phyloP scores from a whole-genome alignment of 305 asterid genomes.

The Fraxinus latifolia region DNA sequence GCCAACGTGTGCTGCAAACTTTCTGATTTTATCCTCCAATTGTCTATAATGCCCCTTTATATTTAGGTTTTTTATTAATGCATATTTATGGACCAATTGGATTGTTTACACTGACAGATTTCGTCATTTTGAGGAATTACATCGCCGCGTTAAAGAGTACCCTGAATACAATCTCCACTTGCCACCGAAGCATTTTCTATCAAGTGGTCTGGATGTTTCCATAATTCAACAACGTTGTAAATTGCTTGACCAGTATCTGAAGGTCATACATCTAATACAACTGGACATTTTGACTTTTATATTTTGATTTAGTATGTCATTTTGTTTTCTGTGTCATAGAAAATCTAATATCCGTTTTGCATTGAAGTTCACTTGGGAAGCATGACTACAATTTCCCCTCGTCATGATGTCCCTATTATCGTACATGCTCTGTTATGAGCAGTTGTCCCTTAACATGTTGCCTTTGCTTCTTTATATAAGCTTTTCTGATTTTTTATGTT shows the following conservation, averaged over 20 bases:
- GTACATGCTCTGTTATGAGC: neutral
- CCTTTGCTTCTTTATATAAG: neutral
- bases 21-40: neutral
- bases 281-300: slow-evolving; percentile 16
- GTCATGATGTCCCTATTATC: slow-evolving; percentile 3
- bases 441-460: neutral
- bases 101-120: slow-evolving; percentile 54
- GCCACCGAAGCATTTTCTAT: slow-evolving; percentile 97
- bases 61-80: slow-evolving; percentile 1
- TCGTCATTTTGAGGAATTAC: slow-evolving; percentile 96
- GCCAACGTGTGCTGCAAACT: slow-evolving; percentile 15
- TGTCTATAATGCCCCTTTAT: slow-evolving; percentile 8
- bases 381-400: neutral
- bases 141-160: slow-evolving; percentile 90
- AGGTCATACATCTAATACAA: slow-evolving; percentile 49
- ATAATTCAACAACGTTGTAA: slow-evolving; percentile 87
- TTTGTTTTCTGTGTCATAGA: slow-evolving; percentile 3
- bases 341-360: neutral
- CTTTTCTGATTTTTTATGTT: slow-evolving; percentile 6
- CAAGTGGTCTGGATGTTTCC: slow-evolving; percentile 73
- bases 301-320: neutral
- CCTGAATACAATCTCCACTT: slow-evolving; percentile 85
- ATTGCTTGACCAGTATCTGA: slow-evolving; percentile 84
- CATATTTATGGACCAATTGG: neutral
- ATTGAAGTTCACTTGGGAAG: neutral